phyloP scores from a whole-genome alignment of 2,329 filamentous ascomycete species.

The Xylariaceae sp. region DNA sequence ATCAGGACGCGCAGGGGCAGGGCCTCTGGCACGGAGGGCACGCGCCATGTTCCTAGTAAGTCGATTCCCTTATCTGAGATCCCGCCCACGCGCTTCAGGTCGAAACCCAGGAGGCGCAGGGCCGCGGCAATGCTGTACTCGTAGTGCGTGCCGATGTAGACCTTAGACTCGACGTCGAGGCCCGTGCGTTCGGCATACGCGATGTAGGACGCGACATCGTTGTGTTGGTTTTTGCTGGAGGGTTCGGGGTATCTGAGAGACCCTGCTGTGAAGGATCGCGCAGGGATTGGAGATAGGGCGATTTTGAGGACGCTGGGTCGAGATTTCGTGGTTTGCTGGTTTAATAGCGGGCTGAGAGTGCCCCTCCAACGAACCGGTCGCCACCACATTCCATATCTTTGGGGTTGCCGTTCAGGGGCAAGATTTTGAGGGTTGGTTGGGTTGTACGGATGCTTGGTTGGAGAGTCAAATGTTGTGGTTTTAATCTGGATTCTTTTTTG shows the following conservation, averaged over 20 bases:
- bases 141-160: slow-evolving; percentile 69
- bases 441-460: no score
- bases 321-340: not conserved
- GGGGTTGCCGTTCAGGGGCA: no score
- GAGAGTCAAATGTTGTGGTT: no score
- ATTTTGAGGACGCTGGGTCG: not conserved
- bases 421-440: no score
- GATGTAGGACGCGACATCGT: slow-evolving; percentile 60
- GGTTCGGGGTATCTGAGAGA: slow-evolving; percentile 42
- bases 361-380: slow-evolving; percentile 6
- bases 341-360: slow-evolving; percentile 5
- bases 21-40: slow-evolving; percentile 40
- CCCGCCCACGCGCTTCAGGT: slow-evolving; percentile 62
- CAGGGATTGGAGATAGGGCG: not conserved
- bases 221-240: slow-evolving; percentile 46
- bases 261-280: slow-evolving; percentile 9
- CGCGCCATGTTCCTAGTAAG: slow-evolving; percentile 63
- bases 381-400: slow-evolving; percentile 19
- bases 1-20: slow-evolving; percentile 43
- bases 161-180: slow-evolving; percentile 51
- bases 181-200: slow-evolving; percentile 54
- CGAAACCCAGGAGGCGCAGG: slow-evolving; percentile 58
- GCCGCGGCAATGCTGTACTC: slow-evolving; percentile 62
- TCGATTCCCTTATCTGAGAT: slow-evolving; percentile 67
- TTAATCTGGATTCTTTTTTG: no score